Evolutionary conservation across 2,329 filamentous ascomycete genomes (phyloP), one percentile per base, ranked within the genome.

Genomic region (Fusarium subglutinans): DNA sequence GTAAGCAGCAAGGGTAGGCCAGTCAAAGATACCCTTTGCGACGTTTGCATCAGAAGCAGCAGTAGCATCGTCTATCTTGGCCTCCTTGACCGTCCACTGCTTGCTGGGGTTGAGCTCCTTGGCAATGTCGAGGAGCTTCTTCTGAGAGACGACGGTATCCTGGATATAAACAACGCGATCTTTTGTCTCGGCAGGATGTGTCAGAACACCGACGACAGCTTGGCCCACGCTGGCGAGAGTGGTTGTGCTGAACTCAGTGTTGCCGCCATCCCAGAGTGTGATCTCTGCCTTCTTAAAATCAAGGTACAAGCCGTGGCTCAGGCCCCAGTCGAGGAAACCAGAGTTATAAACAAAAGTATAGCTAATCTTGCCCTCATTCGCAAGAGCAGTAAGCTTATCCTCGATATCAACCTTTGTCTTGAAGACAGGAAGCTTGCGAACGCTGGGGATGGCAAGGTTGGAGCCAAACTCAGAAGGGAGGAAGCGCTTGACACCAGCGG

Each of bases 401-500:
- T 82, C 78, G 6, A 84, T 69, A 15, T 81, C 77, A 28, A 86
- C 54, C 79, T 93, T 93, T 68, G 80, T 79, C 4, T 78, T 79
- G 66, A 89, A 90, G 3, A 90, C 77, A 3, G 89, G 86, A 2
- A 92, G 83, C 5, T 80, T 56, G 62, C 82, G 72, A 53, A 80
- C 73, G 59, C 84, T 78, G 13, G 80, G 80, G 26, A 79, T 63
- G 24, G 59, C 41, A 15, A 82, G 64, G 81, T 85, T 79, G 48
- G 78, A 76, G 40, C 84, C 84, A 55, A 86, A 92, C 68, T 92
- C 90, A 5, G 88, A 88, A 5, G 90, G 90, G 38, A 92, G 80
- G 82, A 91, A 90, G 18, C 89, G 86, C 77, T 90, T 85, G 1
- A 92, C 89, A 10, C 90, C 89, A 8, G 89, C 89, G 8, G 85